Percentiles rank a stretch among this genome's conserved stretches.
Evolutionary conservation across 106 monocot genomes (phyloP).

Genomic region (Apostasia ramifera): DNA sequence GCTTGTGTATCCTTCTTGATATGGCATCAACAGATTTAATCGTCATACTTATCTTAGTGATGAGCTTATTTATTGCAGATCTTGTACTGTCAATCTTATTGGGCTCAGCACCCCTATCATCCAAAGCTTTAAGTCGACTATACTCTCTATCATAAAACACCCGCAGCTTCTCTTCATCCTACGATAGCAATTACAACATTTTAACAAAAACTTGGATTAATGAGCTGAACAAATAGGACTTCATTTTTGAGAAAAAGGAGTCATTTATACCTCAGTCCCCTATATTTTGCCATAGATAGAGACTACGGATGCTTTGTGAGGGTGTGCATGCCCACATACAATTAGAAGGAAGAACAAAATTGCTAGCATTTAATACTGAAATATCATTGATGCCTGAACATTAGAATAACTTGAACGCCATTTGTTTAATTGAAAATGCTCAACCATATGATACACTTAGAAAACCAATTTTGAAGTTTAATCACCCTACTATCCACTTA

Average conservation of each 20-base stretch:
- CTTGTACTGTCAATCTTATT: constrained; percentile 48
- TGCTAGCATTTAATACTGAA: no score
- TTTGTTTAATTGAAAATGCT: no score
- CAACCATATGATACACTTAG: no score
- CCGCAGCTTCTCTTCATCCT: constrained; percentile 84
- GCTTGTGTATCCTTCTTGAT: constrained; percentile 64
- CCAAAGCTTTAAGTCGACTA: constrained; percentile 54
- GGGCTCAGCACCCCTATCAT: constrained; percentile 64
- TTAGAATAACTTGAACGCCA: no score
- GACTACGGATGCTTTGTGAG: no score
- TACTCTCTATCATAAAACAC: constrained; percentile 61
- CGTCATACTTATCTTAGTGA: constrained; percentile 45
- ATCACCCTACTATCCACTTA: no score
- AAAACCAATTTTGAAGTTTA: no score
- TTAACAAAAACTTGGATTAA: constrained; percentile 4
- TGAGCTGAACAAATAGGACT: not conserved
- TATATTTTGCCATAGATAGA: no score
- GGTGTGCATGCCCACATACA: no score
- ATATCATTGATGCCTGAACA: no score
- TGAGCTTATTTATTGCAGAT: constrained; percentile 33
- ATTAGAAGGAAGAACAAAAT: no score
- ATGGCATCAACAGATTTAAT: constrained; percentile 64
- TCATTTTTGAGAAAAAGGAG: constrained; percentile 1
- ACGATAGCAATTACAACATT: constrained; percentile 27
- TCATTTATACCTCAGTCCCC: not conserved